Conservation (phyloP, 257 asterid genomes). For the Penstemon eatonii region DNA sequence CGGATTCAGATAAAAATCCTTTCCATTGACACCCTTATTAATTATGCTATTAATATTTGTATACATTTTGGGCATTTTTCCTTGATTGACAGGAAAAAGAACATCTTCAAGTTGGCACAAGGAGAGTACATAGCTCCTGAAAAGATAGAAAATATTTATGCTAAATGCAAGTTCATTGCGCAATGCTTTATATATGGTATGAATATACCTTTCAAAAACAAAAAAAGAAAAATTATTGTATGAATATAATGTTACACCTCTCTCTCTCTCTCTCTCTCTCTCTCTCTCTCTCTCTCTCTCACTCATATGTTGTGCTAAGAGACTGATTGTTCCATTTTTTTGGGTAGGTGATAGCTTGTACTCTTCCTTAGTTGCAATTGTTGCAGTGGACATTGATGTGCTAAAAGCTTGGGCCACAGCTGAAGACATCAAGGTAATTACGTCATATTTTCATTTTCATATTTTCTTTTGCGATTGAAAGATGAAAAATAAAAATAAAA, state of each 20-base stretch:
- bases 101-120: constrained; percentile 94
- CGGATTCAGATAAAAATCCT: too few relatives aligned
- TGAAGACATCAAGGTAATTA: constrained; percentile 74
- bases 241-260: not conserved
- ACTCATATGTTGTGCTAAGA: not conserved
- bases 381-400: constrained; percentile 78
- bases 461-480: not conserved
- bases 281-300: too few relatives aligned
- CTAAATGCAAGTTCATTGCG: constrained; percentile 83
- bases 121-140: constrained; percentile 98
- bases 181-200: constrained; percentile 92
- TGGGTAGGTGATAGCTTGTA: constrained; percentile 85
- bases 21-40: too few relatives aligned
- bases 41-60: not conserved
- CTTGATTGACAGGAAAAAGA: constrained; percentile 72
- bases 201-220: constrained; percentile 30
- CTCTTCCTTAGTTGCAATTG: constrained; percentile 78
- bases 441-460: not conserved
- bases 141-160: constrained; percentile 91
- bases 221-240: too few relatives aligned
- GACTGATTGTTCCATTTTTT: not conserved
- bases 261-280: not conserved
- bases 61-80: not conserved
- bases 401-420: constrained; percentile 85
- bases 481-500: not conserved